Base-by-base conservation (phyloP, 352 stramenopile species). In the Phytophthora europaea region DNA sequence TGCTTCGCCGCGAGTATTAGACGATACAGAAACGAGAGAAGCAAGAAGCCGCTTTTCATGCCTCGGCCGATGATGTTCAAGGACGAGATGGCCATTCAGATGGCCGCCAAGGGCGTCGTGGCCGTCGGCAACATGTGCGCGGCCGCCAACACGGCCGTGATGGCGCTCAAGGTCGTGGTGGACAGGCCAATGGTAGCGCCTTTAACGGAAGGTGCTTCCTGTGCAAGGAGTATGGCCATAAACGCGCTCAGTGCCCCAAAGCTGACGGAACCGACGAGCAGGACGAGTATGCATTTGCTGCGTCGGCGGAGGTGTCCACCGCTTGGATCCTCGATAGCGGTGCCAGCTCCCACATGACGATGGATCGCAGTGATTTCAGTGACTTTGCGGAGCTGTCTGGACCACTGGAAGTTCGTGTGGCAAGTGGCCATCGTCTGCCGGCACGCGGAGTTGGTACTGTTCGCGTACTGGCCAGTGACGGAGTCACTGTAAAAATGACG, bases 301-400 rank as follows among this genome's bases (percentile, higher is more conserved):
- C 54, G 5, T 64, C 66, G 5, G n/a, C 34, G 20, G 38, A 23
- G 6, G 20, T 4, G 5, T 16, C 33, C 0, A 54, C 26, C 0
- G 22, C 55, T 3, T 74, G 59, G 59, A 50, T 72, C 4, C 43
- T 81, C 0, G 60, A 81, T 53, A 75, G 63, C 51, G 74, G 74
- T 6, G 70, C 70, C 15, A 78, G 70, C 23, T 64, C 55, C 18
- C 52, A 78, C 48, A 81, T 78, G 70, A 73, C 61, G 3, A 52
- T 54, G 15, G 51, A 70, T 18, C 13, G 15, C 1, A 55, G 18
- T 47, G 58, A 70, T 23, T 78, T 78, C 43, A 20, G 34, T 18
- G 23, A 65, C 10, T 67, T 57, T 59, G 1, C n/a, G 45, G 28
- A 61, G n/a, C 28, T 72, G 28, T 2, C 38, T 6, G 45, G 45